These are phyloP conservation scores for Sporothrix curviconia DNA, from an alignment of 2,329 filamentous ascomycete genomes.

Conservation along the genomic window DNA sequence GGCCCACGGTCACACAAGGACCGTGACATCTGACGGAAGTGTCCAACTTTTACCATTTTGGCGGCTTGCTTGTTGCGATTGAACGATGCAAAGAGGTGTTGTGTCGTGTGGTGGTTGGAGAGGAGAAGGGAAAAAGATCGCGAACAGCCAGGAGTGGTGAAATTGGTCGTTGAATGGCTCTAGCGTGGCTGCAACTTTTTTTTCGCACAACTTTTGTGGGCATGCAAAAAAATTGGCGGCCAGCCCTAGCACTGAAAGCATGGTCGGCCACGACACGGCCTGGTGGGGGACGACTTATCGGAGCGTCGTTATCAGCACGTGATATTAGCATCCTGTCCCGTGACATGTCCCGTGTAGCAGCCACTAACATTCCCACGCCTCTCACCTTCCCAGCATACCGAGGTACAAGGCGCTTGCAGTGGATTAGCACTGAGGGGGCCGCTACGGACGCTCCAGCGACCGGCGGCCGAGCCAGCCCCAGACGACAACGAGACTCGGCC, in stretches of 20 bases:
- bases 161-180: conserved; percentile 21
- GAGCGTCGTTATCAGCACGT: background rate
- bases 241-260: conserved; percentile 27
- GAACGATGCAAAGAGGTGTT: conserved; percentile 25
- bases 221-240: conserved; percentile 23
- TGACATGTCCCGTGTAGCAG: background rate
- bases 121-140: conserved; percentile 21
- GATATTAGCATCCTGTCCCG: background rate
- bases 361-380: background rate
- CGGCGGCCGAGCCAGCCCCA: conserved; percentile 24
- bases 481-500: background rate
- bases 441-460: background rate
- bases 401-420: conserved; percentile 17
- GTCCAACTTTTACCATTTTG: conserved; percentile 66
- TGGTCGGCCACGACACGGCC: conserved; percentile 29
- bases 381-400: conserved; percentile 8
- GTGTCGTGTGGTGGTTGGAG: conserved; percentile 30
- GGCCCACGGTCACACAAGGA: conserved; percentile 14
- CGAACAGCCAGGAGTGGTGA: background rate
- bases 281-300: conserved; percentile 9
- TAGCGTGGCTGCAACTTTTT: conserved; percentile 19
- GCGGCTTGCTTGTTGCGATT: conserved; percentile 42
- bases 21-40: conserved; percentile 23
- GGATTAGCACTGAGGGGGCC: background rate
- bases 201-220: conserved; percentile 30